Base-by-base conservation (phyloP, 2,329 filamentous ascomycete species). In the Aureobasidium zeae region DNA sequence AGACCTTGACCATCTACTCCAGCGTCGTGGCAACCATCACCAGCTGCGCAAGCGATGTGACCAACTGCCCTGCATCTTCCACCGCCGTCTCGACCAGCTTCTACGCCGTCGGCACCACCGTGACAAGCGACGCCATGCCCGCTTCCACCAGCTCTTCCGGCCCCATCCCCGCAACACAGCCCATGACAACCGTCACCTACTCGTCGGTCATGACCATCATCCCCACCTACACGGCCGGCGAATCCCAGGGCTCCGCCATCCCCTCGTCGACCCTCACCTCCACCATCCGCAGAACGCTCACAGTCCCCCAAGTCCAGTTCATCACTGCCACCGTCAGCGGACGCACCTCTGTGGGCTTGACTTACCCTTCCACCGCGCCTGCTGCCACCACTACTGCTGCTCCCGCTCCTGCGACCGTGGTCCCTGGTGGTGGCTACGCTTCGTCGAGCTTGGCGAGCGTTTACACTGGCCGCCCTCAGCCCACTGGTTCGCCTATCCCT, bases 261-360 rank as follows among this genome's bases (percentile, higher is more conserved):
- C 52, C 56, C 2, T 50, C 46, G 17, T 57, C 56, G 47, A 57
- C 50, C 48, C 56, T 48, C 44, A 57, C 53, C n/a, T 55, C 52
- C 21, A 52, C 53, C 12, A 51, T 64, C 36, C 53, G 58, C 16
- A 68, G 63, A 4, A 62, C 62, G 15, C 53, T 70, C 46, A 69
- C 65, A 11, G 66, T 71, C 17, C 68, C 68, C 0, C 63, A 66
- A 49, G 64, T 69, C 9, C 55, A 60, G 50, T 68, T 69, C 60
- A 61, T 59, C 21, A 68, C 65, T 24, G 48, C 56, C 20, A 58
- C 59, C 15, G 47, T 55, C 41, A 55, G 54, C 33, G 54, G 58
- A 16, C 57, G 55, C 22, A 49, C 50, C 9, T 48, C 48, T 30
- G 58, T 65, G 13, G 59, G 55, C 20, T 59, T 67, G 15, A 56